Evolutionary conservation across 148 eudicot genomes (phyloP).

Genomic region (Rhododendron williamsianum): DNA sequence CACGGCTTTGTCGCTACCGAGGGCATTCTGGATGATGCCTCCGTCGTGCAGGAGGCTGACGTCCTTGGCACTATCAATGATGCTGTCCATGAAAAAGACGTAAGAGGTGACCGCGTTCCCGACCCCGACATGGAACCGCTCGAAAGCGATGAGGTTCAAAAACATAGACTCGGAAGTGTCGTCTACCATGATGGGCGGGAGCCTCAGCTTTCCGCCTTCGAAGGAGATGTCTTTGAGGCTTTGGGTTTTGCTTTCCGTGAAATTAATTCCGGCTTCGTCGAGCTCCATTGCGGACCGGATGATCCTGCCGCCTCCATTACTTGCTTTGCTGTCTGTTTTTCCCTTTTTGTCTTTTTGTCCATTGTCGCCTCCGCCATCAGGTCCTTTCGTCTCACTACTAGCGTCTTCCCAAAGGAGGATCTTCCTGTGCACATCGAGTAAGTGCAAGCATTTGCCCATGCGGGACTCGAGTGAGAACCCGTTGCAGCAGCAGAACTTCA

Average conservation of each 20-base stretch:
- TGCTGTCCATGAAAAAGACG: slow-evolving; percentile 37
- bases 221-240: slow-evolving; percentile 38
- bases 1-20: slow-evolving; percentile 41
- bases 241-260: slow-evolving; percentile 13
- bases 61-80: slow-evolving; percentile 29
- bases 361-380: not conserved
- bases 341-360: too few relatives aligned
- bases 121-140: slow-evolving; percentile 28
- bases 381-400: too few relatives aligned
- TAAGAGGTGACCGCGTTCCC: slow-evolving; percentile 36
- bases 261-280: slow-evolving; percentile 34
- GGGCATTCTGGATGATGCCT: slow-evolving; percentile 30
- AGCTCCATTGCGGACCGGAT: slow-evolving; percentile 36
- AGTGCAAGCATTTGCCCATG: slow-evolving; percentile 26
- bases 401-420: slow-evolving; percentile 20
- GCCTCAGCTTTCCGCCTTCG: slow-evolving; percentile 18
- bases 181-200: slow-evolving; percentile 30
- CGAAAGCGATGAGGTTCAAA: slow-evolving; percentile 40
- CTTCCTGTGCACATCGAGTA: slow-evolving; percentile 24
- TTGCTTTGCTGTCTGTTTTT: too few relatives aligned
- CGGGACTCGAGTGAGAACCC: not conserved
- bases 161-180: slow-evolving; percentile 30
- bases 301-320: slow-evolving; percentile 11
- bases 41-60: slow-evolving; percentile 26
- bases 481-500: slow-evolving; percentile 13